A percentile compares a stretch with the other conserved stretches of the same genome.
Conservation (phyloP, 2,329 filamentous ascomycete species). For the Chaetomiaceae sp. region DNA sequence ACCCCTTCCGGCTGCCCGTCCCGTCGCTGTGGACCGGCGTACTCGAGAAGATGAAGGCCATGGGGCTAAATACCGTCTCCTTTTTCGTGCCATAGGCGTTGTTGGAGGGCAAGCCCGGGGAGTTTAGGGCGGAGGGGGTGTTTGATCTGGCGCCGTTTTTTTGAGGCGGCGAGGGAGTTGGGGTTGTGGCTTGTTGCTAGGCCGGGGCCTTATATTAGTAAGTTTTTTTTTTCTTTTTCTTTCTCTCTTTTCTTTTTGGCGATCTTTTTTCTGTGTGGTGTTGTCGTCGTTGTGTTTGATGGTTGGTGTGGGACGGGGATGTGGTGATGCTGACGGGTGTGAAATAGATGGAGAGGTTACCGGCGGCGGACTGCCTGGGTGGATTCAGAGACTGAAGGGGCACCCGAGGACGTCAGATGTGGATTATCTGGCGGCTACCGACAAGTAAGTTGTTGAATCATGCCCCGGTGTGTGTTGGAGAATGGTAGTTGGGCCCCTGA, state of each 20-base stretch:
- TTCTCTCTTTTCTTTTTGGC: too few species aligned
- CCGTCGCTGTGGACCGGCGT: constrained; percentile 36
- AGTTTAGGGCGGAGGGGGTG: constrained; percentile 65
- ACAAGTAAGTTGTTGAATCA: constrained; percentile 45
- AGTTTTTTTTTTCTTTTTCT: neutral
- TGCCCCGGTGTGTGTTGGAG: too few species aligned
- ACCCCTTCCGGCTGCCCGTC: constrained; percentile 55
- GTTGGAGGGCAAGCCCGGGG: constrained; percentile 66
- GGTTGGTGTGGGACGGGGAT: too few species aligned
- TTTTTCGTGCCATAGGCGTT: constrained; percentile 79
- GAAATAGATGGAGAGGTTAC: constrained; percentile 60
- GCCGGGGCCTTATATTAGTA: constrained; percentile 22
- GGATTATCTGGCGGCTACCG: constrained; percentile 60
- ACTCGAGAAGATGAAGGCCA: constrained; percentile 76
- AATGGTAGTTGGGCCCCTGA: too few species aligned
- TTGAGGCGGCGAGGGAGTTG: constrained; percentile 65
- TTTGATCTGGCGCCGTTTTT: constrained; percentile 71
- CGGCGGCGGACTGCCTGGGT: constrained; percentile 76
- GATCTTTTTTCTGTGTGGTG: too few species aligned
- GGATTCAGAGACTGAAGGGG: constrained; percentile 65
- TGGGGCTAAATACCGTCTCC: constrained; percentile 74
- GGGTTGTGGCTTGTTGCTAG: constrained; percentile 70
- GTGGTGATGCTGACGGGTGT: neutral
- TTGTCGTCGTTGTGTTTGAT: too few species aligned
- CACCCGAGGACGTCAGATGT: constrained; percentile 57